Conservation (phyloP, 805 yeast genomes). For the Yamadazyma paraphyllophila region DNA sequence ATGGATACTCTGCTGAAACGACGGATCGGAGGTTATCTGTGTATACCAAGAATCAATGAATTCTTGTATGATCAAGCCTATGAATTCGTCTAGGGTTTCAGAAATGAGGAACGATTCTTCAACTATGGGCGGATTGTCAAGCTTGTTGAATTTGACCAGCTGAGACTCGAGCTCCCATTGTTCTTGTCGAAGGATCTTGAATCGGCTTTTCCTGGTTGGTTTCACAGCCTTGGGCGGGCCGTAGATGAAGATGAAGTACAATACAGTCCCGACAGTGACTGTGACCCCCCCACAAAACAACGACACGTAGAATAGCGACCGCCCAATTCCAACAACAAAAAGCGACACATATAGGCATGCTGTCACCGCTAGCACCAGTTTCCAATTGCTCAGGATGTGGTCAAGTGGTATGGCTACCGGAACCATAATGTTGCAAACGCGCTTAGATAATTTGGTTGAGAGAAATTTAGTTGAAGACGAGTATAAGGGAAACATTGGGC, state of each 20-base stretch:
- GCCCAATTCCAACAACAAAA: not conserved
- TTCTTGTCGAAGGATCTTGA: slow-evolving; percentile 8
- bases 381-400: not conserved
- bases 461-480: too few species aligned
- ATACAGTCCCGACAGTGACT: not conserved
- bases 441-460: too few species aligned
- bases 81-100: slow-evolving; percentile 49
- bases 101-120: slow-evolving; percentile 54
- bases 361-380: not conserved
- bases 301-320: not conserved
- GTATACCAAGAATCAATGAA: slow-evolving; percentile 59
- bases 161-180: slow-evolving; percentile 8
- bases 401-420: too few species aligned
- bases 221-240: not conserved
- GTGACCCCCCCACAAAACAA: slow-evolving; percentile 3
- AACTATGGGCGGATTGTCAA: slow-evolving; percentile 25
- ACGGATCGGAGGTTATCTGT: slow-evolving; percentile 34
- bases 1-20: slow-evolving; percentile 40
- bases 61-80: slow-evolving; percentile 47
- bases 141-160: not conserved
- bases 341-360: not conserved
- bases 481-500: too few species aligned
- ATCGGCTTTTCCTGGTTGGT: not conserved
- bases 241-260: slow-evolving; percentile 8
- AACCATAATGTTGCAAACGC: too few species aligned